Evolutionary conservation across 257 asterid species (phyloP), one percentile per base, ranked within the genome.

Genomic region (Cynanchum wilfordii): DNA sequence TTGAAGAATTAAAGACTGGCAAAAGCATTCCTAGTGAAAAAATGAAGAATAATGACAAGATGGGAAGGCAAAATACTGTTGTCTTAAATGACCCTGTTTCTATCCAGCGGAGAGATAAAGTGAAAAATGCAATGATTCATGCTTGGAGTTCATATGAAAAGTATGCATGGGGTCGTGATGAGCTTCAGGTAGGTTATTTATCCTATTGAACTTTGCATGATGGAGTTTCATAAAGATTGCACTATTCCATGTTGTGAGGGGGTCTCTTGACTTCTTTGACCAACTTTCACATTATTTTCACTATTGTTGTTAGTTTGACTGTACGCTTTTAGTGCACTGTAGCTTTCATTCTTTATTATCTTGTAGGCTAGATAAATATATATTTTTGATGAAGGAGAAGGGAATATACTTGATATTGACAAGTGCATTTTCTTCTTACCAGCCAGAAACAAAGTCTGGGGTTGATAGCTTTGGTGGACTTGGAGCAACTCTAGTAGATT

Each of bases 101-200:
- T 51, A 65, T 77, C 79, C 84, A 90, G 60, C 87, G 99, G 40
- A 86, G 96, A 78, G 96, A 84, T 78, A 90, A 82, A 84, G 96
- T 95, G 77, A 95, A 84, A 86, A 90, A 92, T 81, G 99, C 99
- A 71, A 95, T 92, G 98, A 57, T 84, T 79, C 99, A 95, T 72
- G 99, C 98, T 36, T 95, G 98, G 98, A 85, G 86, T 82, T 92
- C 99, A 55, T 95, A 95, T 78, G 99, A 90, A 84, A 95, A 86
- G 79, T 90, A 92, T 86, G 98, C 97, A 29, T 95, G 99, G 99
- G 99, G 99, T 55, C 92, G 90, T 80, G 98, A 95, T 83, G 99
- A 92, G 80, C 96, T 92, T 75, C 98, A 92, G 96, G 99, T 95
- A 30, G 75, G 69, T 25, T 66, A 77, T 74, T 65, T 55, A 24